These are phyloP conservation scores for Betula pendula DNA, from an alignment of 306 rosid species.

Conservation along the genomic window DNA sequence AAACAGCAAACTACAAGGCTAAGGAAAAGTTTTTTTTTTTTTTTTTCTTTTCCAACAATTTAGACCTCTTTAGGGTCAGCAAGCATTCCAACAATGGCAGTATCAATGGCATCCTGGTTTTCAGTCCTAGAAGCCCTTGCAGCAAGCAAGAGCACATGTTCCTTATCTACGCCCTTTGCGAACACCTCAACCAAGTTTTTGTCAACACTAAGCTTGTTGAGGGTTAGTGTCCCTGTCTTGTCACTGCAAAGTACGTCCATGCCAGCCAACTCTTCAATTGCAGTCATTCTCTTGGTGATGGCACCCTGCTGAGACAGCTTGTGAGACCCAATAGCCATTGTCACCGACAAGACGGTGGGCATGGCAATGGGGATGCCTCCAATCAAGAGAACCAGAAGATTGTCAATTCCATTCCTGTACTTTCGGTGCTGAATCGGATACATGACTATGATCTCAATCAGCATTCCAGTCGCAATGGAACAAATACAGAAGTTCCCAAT, in stretches of 20 bases:
- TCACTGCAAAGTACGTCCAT: conserved; percentile 99
- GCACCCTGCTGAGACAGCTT: conserved; percentile 97
- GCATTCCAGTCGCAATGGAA: conserved; percentile 90
- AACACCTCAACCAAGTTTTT: conserved; percentile 85
- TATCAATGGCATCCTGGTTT: conserved; percentile 97
- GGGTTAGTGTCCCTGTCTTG: conserved; percentile 96
- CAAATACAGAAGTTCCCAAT: conserved; percentile 98
- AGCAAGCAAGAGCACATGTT: conserved; percentile 79
- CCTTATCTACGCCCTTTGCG: conserved; percentile 76
- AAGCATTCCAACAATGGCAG: conserved; percentile 97
- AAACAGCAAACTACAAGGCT: conserved; percentile 8
- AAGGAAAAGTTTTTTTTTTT: background rate
- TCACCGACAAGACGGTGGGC: conserved; percentile 99
- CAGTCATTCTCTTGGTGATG: conserved; percentile 97
- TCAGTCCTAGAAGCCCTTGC: conserved; percentile 94
- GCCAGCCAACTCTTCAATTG: conserved; percentile 99
- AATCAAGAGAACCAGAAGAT: conserved; percentile 92
- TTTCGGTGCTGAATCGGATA: conserved; percentile 88
- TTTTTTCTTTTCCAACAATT: background rate
- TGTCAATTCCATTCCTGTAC: conserved; percentile 88
- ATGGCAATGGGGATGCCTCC: conserved; percentile 99
- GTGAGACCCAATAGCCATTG: conserved; percentile 99
- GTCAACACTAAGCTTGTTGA: conserved; percentile 91
- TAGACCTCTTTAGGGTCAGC: conserved; percentile 97
- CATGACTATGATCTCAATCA: conserved; percentile 89